A percentile compares a stretch with the other conserved stretches of the same genome.
These are phyloP conservation scores for Clarireedia homoeocarpa DNA, from an alignment of 2,329 filamentous ascomycete genomes.

Conservation along the genomic window DNA sequence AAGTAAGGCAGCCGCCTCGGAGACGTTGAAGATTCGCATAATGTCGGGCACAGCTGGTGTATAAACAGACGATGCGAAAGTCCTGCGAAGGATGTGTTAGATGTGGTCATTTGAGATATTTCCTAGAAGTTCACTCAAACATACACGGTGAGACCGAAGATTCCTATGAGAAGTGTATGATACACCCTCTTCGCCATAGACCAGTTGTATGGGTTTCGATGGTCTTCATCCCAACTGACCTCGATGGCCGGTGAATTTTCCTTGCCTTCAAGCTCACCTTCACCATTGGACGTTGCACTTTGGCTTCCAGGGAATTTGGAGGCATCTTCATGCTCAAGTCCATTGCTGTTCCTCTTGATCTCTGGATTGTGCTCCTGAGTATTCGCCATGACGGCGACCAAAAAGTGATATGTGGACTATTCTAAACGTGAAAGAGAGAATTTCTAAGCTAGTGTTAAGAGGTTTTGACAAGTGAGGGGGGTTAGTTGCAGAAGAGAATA, in stretches of 20 bases:
- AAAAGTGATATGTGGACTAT: too few relatives aligned
- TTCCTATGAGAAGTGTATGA: not conserved
- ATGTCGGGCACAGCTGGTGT: not conserved
- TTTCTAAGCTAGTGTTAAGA: too few relatives aligned
- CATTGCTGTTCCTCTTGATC: not conserved
- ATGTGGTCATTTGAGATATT: not conserved
- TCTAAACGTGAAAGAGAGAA: too few relatives aligned
- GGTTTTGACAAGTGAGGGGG: too few relatives aligned
- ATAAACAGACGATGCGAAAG: not conserved
- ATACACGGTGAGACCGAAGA: not conserved
- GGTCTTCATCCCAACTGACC: not conserved
- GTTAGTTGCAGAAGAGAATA: too few relatives aligned
- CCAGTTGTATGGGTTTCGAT: not conserved
- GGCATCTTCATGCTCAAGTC: not conserved
- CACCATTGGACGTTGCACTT: not conserved
- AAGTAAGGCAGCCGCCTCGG: not conserved
- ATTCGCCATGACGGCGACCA: too few relatives aligned
- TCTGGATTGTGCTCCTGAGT: too few relatives aligned
- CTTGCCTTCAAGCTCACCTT: not conserved
- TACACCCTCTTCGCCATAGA: not conserved
- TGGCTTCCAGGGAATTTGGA: not conserved
- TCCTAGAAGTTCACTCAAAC: not conserved
- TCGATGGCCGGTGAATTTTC: not conserved
- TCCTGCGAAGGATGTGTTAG: not conserved
- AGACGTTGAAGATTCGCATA: not conserved